These are phyloP conservation scores for Domatiomyces globalis DNA, from an alignment of 2,329 filamentous ascomycete genomes.

Conservation along the genomic window DNA sequence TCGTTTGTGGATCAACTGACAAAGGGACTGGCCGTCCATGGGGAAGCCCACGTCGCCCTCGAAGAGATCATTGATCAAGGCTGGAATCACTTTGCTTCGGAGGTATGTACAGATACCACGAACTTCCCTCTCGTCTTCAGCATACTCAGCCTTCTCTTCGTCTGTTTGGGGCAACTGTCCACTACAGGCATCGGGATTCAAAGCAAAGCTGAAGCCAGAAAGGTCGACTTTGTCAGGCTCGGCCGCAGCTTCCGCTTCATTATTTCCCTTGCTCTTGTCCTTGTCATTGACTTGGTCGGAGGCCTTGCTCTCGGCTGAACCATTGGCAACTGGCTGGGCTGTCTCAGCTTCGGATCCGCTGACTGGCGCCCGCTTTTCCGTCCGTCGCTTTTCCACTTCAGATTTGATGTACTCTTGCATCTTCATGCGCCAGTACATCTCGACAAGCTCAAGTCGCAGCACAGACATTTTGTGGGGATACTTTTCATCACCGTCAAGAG, in stretches of 20 bases:
- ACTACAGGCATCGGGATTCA: slow-evolving; percentile 93
- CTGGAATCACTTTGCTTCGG: slow-evolving; percentile 63
- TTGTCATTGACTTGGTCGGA: slow-evolving; percentile 27
- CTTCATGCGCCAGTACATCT: slow-evolving; percentile 69
- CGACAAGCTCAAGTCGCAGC: slow-evolving; percentile 75
- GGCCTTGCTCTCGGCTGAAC: slow-evolving; percentile 15
- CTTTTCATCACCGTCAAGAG: slow-evolving; percentile 37
- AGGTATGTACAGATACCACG: slow-evolving; percentile 70
- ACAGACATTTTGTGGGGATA: slow-evolving; percentile 98
- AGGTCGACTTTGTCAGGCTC: slow-evolving; percentile 64
- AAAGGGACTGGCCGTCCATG: slow-evolving; percentile 92
- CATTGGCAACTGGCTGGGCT: slow-evolving; percentile 20
- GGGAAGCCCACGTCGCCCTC: slow-evolving; percentile 93
- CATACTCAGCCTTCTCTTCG: slow-evolving; percentile 72
- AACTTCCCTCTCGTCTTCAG: slow-evolving; percentile 75
- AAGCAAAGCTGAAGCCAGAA: slow-evolving; percentile 68
- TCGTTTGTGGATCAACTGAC: slow-evolving; percentile 80
- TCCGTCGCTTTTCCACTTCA: slow-evolving; percentile 54
- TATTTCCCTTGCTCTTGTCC: slow-evolving; percentile 25
- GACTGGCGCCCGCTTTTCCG: slow-evolving; percentile 27
- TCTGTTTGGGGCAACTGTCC: slow-evolving; percentile 81
- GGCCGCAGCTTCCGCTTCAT: slow-evolving; percentile 24
- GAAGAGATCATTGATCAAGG: slow-evolving; percentile 70
- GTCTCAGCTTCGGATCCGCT: slow-evolving; percentile 20
- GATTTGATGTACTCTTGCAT: slow-evolving; percentile 78